Evolutionary conservation across 306 rosid species (phyloP), one percentile per base, ranked within the genome.

Genomic region (Castanea crenata): DNA sequence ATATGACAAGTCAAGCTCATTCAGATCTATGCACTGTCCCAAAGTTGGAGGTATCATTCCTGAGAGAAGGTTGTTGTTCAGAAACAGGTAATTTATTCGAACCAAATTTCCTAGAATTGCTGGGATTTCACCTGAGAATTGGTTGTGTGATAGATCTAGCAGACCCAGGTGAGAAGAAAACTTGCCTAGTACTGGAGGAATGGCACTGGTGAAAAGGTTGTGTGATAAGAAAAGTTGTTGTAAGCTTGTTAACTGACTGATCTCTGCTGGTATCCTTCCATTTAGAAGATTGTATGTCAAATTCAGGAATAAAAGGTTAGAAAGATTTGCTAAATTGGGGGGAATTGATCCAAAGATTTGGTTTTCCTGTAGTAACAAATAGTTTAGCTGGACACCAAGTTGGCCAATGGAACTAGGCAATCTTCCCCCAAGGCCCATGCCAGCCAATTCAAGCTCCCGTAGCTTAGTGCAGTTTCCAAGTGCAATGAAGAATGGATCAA

Each of bases 1-100:
- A 78, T 80, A 69, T 52, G 97, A 92, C 79, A 92, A 84, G 83
- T 92, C 94, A 52, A 92, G 85, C 91, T 73, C 87, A 80, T 90
- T 77, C 56, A 92, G 84, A 67, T 74, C 84, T 23, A 38, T 75
- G 87, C 92, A 88, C 78, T 32, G 51, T 46, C 90, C 90, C 58
- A 92, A 77, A 59, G 88, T 27, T 52, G 85, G 51, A 79, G 97
- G 94, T 82, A 92, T 81, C 38, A 75, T 75, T 70, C 92, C 92
- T 19, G 91, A 80, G 73, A 92, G 87, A 62, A 74, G 80, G 82
- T 92, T 90, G 81, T 89, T 84, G 90, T 90, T 92, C 72, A 92
- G 91, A 86, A 88, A 90, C 74, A 92, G 64, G 62, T n/a, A 85
- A 69, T 27, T 74, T 62, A 92, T 52, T 67, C 32, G 21, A 11